Evolutionary conservation across 1,284 basidiomycete genomes (phyloP).

Genomic region (Boletus albobrunnescens): DNA sequence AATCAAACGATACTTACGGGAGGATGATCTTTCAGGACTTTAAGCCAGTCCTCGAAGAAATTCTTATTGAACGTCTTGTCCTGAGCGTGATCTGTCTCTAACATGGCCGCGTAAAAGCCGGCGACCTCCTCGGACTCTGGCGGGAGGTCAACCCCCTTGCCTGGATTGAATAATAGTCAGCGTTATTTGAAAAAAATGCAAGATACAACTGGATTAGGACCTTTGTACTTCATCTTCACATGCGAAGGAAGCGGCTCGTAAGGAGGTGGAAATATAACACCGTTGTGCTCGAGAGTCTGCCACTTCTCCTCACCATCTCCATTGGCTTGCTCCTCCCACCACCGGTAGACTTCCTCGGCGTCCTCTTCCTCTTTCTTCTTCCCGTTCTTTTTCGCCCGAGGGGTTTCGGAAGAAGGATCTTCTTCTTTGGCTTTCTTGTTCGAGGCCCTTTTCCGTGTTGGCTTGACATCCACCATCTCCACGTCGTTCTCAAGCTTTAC

Average conservation of each 20-base stretch:
- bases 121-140: conserved; percentile 94
- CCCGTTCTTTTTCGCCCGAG: conserved; percentile 41
- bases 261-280: conserved; percentile 93
- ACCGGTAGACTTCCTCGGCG: conserved; percentile 70
- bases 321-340: conserved; percentile 76
- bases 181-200: conserved; percentile 2
- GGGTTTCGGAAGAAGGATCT: conserved; percentile 23
- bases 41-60: conserved; percentile 92
- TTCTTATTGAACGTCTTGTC: conserved; percentile 91
- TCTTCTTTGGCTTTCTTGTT: conserved; percentile 39
- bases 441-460: conserved; percentile 41
- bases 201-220: conserved; percentile 40
- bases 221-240: conserved; percentile 96
- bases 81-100: conserved; percentile 91
- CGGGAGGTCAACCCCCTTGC: conserved; percentile 75
- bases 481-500: conserved; percentile 52
- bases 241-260: conserved; percentile 83
- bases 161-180: conserved; percentile 41
- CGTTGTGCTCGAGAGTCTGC: conserved; percentile 90
- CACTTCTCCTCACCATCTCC: conserved; percentile 84
- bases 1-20: conserved; percentile 58
- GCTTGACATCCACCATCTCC: conserved; percentile 43
- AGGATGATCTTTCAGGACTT: conserved; percentile 75
- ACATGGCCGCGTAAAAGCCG: conserved; percentile 90
- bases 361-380: conserved; percentile 58